Evolutionary conservation across 345 rosid genomes (phyloP).

Genomic region (Durio zibethinus): DNA sequence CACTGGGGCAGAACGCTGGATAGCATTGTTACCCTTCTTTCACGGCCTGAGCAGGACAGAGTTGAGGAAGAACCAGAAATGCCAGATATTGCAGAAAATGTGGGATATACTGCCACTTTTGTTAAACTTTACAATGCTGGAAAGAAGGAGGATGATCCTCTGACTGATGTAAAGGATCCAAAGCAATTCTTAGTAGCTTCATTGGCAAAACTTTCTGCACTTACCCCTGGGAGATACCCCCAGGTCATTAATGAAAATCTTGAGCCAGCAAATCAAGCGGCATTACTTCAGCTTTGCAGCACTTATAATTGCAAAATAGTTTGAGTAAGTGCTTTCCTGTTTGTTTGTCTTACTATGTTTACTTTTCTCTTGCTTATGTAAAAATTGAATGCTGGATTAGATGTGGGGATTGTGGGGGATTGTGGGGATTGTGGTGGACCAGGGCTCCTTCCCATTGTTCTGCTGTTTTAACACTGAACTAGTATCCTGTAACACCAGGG

Average conservation of each 20-base stretch:
- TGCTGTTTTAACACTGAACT: background rate
- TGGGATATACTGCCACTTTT: slow-evolving; percentile 75
- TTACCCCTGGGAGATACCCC: slow-evolving; percentile 72
- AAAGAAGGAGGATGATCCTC: slow-evolving; percentile 87
- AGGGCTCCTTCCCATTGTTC: background rate
- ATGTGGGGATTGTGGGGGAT: too few relatives aligned
- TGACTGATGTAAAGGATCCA: slow-evolving; percentile 69
- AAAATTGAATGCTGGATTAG: background rate
- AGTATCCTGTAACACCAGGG: background rate
- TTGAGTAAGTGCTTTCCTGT: slow-evolving; percentile 49
- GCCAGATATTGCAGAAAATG: slow-evolving; percentile 82
- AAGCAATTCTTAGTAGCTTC: slow-evolving; percentile 72
- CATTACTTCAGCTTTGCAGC: slow-evolving; percentile 65
- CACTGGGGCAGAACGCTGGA: slow-evolving; percentile 84
- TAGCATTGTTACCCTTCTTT: slow-evolving; percentile 77
- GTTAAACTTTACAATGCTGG: slow-evolving; percentile 88
- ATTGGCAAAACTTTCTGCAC: slow-evolving; percentile 54
- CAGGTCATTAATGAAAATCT: slow-evolving; percentile 67
- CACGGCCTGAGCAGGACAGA: slow-evolving; percentile 79
- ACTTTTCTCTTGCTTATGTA: background rate
- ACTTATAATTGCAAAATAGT: slow-evolving; percentile 53
- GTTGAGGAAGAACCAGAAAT: slow-evolving; percentile 79
- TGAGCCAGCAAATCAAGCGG: slow-evolving; percentile 67
- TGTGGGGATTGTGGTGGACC: background rate
- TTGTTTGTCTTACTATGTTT: background rate